Evolutionary conservation across 2,329 filamentous ascomycete species (phyloP).

Genomic region (Sodiomyces alkalinus): DNA sequence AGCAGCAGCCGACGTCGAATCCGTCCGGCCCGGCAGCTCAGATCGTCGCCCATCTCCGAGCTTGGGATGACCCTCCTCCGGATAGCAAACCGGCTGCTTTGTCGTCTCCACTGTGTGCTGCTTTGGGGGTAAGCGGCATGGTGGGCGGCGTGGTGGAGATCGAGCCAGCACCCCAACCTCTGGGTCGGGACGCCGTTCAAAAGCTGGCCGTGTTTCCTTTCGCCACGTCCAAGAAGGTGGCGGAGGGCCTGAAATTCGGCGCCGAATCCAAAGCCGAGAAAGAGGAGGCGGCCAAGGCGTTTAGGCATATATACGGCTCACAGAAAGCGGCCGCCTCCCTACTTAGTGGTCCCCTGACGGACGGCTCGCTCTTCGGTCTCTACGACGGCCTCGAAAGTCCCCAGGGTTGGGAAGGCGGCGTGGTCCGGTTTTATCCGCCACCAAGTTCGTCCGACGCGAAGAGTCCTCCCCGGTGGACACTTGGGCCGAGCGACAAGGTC

Average conservation of each 20-base stretch:
- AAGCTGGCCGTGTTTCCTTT: conserved; percentile 74
- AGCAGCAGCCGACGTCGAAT: conserved; percentile 40
- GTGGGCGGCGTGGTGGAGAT: conserved; percentile 80
- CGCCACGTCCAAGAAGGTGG: conserved; percentile 37
- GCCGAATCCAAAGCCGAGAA: conserved; percentile 73
- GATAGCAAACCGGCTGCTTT: conserved; percentile 67
- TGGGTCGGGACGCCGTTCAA: conserved; percentile 49
- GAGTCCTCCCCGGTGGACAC: conserved; percentile 43
- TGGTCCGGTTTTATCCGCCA: conserved; percentile 62
- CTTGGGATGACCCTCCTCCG: conserved; percentile 79
- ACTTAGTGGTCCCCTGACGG: conserved; percentile 72
- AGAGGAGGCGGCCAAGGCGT: conserved; percentile 58
- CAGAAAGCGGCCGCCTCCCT: conserved; percentile 21
- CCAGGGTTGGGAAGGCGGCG: conserved; percentile 65
- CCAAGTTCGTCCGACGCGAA: background rate
- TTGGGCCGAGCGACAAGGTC: conserved; percentile 61
- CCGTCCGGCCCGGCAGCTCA: conserved; percentile 41
- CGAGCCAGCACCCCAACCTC: conserved; percentile 61
- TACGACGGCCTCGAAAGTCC: conserved; percentile 37
- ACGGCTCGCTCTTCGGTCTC: conserved; percentile 62
- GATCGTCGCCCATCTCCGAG: conserved; percentile 57
- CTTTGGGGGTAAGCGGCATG: conserved; percentile 55
- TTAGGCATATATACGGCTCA: conserved; percentile 54
- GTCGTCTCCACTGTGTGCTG: conserved; percentile 60
- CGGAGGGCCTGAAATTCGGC: conserved; percentile 66